These are phyloP conservation scores for Candida hungchunana DNA, from an alignment of 805 yeast species.

Conservation along the genomic window DNA sequence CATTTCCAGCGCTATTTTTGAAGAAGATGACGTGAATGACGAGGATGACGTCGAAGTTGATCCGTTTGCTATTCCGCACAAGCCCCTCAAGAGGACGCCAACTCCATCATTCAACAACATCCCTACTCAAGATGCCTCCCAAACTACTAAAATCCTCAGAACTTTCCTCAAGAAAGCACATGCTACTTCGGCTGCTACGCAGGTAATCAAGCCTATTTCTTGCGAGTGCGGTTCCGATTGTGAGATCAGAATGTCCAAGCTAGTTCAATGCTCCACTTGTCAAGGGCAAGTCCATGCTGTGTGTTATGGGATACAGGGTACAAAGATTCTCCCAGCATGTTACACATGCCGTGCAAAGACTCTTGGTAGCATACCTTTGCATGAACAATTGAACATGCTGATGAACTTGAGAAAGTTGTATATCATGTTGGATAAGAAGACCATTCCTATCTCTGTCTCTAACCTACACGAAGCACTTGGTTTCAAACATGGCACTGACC, in stretches of 20 bases:
- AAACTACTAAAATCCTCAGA: conserved; percentile 31
- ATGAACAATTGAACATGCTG: conserved; percentile 26
- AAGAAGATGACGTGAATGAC: conserved; percentile 3
- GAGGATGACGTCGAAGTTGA: conserved; percentile 16
- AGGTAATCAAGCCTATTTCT: conserved; percentile 12
- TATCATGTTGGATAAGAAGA: conserved; percentile 22
- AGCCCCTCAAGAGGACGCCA: conserved; percentile 1
- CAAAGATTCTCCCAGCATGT: conserved; percentile 22
- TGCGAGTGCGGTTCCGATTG: conserved; percentile 31
- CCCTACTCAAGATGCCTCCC: conserved; percentile 24
- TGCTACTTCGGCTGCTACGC: conserved; percentile 27
- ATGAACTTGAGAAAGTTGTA: conserved; percentile 35
- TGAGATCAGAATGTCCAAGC: conserved; percentile 12
- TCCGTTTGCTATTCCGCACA: conserved; percentile 17
- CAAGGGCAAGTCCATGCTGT: conserved; percentile 28
- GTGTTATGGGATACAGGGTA: conserved; percentile 30
- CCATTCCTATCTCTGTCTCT: conserved; percentile 19
- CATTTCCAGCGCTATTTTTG: conserved; percentile 20
- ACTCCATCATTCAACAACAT: not conserved
- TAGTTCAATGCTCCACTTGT: conserved; percentile 30
- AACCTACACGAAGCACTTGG: conserved; percentile 18
- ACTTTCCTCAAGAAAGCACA: conserved; percentile 27
- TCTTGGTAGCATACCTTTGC: conserved; percentile 14
- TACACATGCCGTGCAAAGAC: conserved; percentile 26
- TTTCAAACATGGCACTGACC: conserved; percentile 7